Evolutionary conservation across 352 stramenopile species (phyloP), one percentile per base, ranked within the genome.

Genomic region (Phytophthora palmivora): DNA sequence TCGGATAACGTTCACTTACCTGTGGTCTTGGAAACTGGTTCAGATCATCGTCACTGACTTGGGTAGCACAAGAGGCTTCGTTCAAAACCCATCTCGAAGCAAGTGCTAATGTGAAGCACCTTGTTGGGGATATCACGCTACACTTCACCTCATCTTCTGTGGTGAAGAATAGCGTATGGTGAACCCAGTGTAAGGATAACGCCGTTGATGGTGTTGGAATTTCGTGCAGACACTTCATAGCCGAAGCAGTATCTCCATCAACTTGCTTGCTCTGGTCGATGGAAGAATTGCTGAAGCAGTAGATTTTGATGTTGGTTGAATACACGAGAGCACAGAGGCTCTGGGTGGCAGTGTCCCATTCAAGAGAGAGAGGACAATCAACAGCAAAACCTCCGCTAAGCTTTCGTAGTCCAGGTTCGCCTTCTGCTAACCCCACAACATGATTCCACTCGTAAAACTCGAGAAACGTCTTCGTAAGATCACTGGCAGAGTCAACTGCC

Each of bases 371-470:
- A 11, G 84, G 84, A 30, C 81, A 87, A n/a, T 84, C 73, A 8
- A 92, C 64, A 4, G 45, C 49, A 49, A 59, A 64, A 11, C 59
- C 61, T 21, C 55, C 60, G 10, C 18, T 14, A 16, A 74, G 12
- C 12, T 71, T 74, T 7, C 48, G 60, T 24, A 74, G 22, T 42
- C 33, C 41, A 28, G 54, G 19, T 47, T 67, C 53, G 14, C 54
- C 66, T 45, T 67, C 60, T 10, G 28, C 6, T 34, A 42, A 34
- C 4, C 30, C 32, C n/a, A 36, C 26, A 67, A 28, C 21, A 10
- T 57, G 11, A 32, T 69, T 70, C 84, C 84, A 94, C 15, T 89
- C 78, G 41, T 91, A 94, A 32, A 94, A 94, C 33, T 94, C 84
- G 19, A 94, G 54, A 21, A 70, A 84, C 0, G 79, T 82, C 34